phyloP scores from a whole-genome alignment of 352 stramenopile genomes.

The Phytophthora niederhauseri region DNA sequence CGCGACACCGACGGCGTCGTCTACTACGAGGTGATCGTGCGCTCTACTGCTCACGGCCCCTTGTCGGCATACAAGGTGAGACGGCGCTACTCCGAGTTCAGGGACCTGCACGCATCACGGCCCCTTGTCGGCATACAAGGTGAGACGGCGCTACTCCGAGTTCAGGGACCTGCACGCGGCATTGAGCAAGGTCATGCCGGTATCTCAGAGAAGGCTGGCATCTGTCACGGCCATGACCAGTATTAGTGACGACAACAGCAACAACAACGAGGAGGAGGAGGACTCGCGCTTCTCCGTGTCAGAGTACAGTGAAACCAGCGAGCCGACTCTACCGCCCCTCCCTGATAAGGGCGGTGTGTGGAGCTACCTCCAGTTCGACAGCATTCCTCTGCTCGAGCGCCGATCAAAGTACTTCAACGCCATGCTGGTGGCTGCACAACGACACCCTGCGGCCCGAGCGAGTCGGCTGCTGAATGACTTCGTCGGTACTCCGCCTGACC shows the following conservation, averaged over 20 bases:
- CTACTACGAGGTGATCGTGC: conserved; percentile 83
- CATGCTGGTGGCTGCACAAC: conserved; percentile 65
- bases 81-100: conserved; percentile 79
- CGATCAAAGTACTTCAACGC: conserved; percentile 69
- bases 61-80: conserved; percentile 82
- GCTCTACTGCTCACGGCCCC: conserved; percentile 62
- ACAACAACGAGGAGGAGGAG: conserved; percentile 22
- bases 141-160: conserved; percentile 77
- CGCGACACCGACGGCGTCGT: conserved; percentile 74
- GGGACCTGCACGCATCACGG: conserved; percentile 63
- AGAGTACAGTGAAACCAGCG: conserved; percentile 24
- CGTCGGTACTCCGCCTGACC: conserved; percentile 65
- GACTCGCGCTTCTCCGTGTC: conserved; percentile 27
- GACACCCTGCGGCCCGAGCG: conserved; percentile 44
- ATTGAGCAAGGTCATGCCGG: conserved; percentile 62
- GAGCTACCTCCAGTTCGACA: conserved; percentile 77
- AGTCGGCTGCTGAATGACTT: conserved; percentile 77
- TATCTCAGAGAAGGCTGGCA: conserved; percentile 33
- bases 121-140: conserved; percentile 80
- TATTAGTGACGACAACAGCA: conserved; percentile 36
- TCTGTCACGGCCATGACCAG: conserved; percentile 38
- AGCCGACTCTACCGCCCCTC: conserved; percentile 51
- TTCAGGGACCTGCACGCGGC: conserved; percentile 63
- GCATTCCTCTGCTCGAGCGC: conserved; percentile 60
- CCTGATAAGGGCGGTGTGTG: conserved; percentile 75